Base-by-base conservation (phyloP, 129 eudicot genomes). In the Chrysanthemum lavandulifolium region DNA sequence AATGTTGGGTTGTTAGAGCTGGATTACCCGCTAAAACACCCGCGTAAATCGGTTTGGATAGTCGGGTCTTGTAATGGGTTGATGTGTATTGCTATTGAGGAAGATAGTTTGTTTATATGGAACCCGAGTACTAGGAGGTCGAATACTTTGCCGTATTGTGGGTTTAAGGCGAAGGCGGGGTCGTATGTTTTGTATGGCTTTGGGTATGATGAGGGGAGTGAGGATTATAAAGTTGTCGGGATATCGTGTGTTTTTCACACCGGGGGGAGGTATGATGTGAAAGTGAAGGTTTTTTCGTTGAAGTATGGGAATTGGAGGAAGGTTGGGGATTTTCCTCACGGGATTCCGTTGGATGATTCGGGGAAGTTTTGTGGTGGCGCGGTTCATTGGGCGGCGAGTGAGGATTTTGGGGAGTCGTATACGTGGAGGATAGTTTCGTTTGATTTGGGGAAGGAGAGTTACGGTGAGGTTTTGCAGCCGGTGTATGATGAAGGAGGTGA, bases 161-260 rank as follows among this genome's bases (percentile, higher is more conserved):
- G 58, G 0, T 50, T 79, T 54, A 67, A 71, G 15, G 4, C 73
- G 71, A 36, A 45, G 65, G 15, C 47, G 0, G 86, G 86, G 11
- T 73, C 68, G 63, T 78, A 50, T 51, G 52, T 73, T 13, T 16
- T 68, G 5, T 89, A 71, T 55, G 96, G 89, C 1, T 89, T 89
- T 53, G 96, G 92, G 56, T 86, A 78, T 33, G 72, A 73, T 52
- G 86, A 65, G 72, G 27, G 55, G 2, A 73, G 21, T 21, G 92
- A 84, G 72, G 96, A 89, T 70, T 84, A 79, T 56, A 84, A 82
- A 67, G 87, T 89, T 16, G 86, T 89, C 50, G 86, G 82, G n/a
- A 82, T 86, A 0, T 82, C 71, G 68, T 78, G 89, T 68, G 56
- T n/a, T 7, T 73, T 76, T 33, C 65, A 54, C 18, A 31, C 18